phyloP scores from a whole-genome alignment of 2,329 filamentous ascomycete species.

The Aspergillus terreus region DNA sequence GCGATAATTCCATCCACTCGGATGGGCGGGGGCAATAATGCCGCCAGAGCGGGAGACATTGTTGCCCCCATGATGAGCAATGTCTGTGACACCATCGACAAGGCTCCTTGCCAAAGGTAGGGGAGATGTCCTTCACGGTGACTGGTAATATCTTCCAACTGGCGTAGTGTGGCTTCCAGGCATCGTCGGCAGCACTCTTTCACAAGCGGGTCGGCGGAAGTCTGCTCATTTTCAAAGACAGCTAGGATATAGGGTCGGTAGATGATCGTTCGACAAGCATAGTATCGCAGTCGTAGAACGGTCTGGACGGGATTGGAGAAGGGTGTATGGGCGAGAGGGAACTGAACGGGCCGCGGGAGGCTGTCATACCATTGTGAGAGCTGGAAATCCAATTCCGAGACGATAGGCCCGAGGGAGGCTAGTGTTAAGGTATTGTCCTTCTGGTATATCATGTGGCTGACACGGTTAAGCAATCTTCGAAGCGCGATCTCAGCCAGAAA shows the following conservation, averaged over 20 bases:
- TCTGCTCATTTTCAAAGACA: slow-evolving; percentile 72
- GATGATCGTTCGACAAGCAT: slow-evolving; percentile 81
- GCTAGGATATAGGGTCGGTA: slow-evolving; percentile 79
- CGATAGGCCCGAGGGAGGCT: slow-evolving; percentile 70
- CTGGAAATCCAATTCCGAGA: slow-evolving; percentile 77
- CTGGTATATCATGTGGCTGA: slow-evolving; percentile 75
- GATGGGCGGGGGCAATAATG: slow-evolving; percentile 55
- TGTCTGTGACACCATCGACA: slow-evolving; percentile 79
- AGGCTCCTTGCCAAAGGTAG: slow-evolving; percentile 79
- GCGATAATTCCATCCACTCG: slow-evolving; percentile 73
- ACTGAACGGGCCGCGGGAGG: slow-evolving; percentile 70
- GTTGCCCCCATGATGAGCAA: slow-evolving; percentile 80
- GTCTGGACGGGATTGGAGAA: slow-evolving; percentile 73
- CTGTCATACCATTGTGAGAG: slow-evolving; percentile 81
- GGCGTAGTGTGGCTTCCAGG: slow-evolving; percentile 72
- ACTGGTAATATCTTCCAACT: slow-evolving; percentile 73
- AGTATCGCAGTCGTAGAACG: slow-evolving; percentile 74
- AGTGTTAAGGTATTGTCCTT: slow-evolving; percentile 69
- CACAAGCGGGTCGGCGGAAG: slow-evolving; percentile 67
- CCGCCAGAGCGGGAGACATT: slow-evolving; percentile 69
- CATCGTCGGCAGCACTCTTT: slow-evolving; percentile 77
- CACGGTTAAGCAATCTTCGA: slow-evolving; percentile 70
- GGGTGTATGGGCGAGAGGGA: slow-evolving; percentile 65
- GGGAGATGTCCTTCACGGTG: slow-evolving; percentile 81
- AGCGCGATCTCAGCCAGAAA: slow-evolving; percentile 80